Percentiles rank a stretch among this genome's conserved stretches.
Evolutionary conservation across 2,329 filamentous ascomycete genomes (phyloP).

Genomic region (Grosmannia clavigera): DNA sequence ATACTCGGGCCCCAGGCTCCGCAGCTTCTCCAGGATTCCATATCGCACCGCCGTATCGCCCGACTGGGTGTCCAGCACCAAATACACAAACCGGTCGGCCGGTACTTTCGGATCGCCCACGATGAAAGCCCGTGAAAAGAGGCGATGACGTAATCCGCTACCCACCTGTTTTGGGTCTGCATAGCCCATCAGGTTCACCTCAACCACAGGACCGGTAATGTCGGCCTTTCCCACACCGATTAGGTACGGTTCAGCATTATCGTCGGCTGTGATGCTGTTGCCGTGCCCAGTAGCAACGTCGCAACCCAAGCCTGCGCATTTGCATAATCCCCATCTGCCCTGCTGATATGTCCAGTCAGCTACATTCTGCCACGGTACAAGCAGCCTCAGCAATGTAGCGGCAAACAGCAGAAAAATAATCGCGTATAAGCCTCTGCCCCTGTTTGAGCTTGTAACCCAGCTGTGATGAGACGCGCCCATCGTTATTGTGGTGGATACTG

Average conservation of each 20-base stretch:
- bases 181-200: conserved; percentile 85
- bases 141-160: conserved; percentile 67
- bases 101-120: conserved; percentile 55
- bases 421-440: neutral
- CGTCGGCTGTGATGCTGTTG: neutral
- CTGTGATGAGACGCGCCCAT: neutral
- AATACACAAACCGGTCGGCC: conserved; percentile 65
- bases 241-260: conserved; percentile 29
- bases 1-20: conserved; percentile 57
- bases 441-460: neutral
- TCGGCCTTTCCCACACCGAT: conserved; percentile 41
- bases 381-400: neutral
- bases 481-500: neutral
- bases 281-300: neutral
- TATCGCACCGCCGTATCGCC: conserved; percentile 80
- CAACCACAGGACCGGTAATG: conserved; percentile 62
- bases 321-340: neutral
- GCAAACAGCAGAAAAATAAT: neutral
- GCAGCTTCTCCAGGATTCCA: conserved; percentile 64
- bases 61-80: conserved; percentile 74
- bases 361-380: neutral
- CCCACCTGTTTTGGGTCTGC: conserved; percentile 70
- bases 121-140: conserved; percentile 82
- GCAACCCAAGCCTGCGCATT: neutral
- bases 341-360: neutral